Base-by-base conservation (phyloP, 768 basidiomycete species). In the Podaxis sp. region DNA sequence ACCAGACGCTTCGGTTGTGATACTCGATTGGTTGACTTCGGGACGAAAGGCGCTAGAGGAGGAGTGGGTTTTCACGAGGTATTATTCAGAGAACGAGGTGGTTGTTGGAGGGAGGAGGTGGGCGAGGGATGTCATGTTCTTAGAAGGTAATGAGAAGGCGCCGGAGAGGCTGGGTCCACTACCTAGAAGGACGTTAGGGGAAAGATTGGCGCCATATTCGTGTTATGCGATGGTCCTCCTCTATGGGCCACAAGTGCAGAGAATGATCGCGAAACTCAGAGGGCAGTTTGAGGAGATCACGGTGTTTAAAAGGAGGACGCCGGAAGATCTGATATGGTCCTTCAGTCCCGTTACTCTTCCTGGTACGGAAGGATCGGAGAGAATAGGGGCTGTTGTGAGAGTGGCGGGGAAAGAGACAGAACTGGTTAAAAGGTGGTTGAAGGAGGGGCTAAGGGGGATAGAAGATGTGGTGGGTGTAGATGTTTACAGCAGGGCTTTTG, bases 21-120 rank as follows among this genome's bases (percentile, higher is more conserved):
- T 96, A 0, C 82, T 98, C 15, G 96, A 98, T 71, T 97, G 95
- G 93, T 77, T 94, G 61, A 97, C 94, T 0, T 91, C 92, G 2
- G 96, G 96, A 11, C 84, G 96, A 38, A 87, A 85, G 71, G 82
- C 87, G 7, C 79, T 86, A 25, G 91, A 91, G 33, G 96, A 98
- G 70, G 88, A 92, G 56, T 98, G 96, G 96, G 86, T 73, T 2
- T 96, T 98, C 72, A 84, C 89, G 55, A 79, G 83, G 63, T 98
- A 96, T 72, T 84, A 88, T 71, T 95, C 91, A 67, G 74, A 84
- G 59, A 98, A 98, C 72, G 94, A 96, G 72, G 76, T 98, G 12
- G 84, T 84, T 70, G 71, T 91, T 11, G 85, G 81, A 7, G 87
- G 82, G 1, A 79, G 76, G 66, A 81, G 88, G 61, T 74, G 94